phyloP scores from a whole-genome alignment of 192 early-diverging fungal species.

The Spizellomyces sp. region DNA sequence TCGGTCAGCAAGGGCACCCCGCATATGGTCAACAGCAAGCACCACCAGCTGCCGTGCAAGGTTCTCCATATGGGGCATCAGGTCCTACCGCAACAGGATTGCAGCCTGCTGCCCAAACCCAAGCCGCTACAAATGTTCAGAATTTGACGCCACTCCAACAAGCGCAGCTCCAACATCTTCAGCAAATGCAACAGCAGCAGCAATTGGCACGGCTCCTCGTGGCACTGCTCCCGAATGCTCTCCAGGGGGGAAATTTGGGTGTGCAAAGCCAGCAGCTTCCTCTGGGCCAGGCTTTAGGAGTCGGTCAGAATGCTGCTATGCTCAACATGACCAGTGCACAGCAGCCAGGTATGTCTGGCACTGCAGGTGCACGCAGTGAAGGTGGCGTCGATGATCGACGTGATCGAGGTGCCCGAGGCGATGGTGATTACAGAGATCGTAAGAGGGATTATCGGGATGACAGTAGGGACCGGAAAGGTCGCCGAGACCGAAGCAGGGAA shows the following conservation, averaged over 20 bases:
- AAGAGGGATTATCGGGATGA: not conserved
- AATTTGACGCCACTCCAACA: slow-evolving; percentile 21
- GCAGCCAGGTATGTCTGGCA: not conserved
- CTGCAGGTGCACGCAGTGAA: not conserved
- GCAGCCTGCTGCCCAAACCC: not conserved
- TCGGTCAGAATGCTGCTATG: not conserved
- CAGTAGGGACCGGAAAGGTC: slow-evolving; percentile 9
- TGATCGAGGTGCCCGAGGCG: slow-evolving; percentile 2
- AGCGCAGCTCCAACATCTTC: slow-evolving; percentile 27
- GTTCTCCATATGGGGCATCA: not conserved
- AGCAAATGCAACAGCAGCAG: slow-evolving; percentile 24
- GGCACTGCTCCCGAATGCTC: slow-evolving; percentile 15
- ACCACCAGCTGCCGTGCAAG: not conserved
- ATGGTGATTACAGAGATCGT: slow-evolving; percentile 15
- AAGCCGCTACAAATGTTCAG: slow-evolving; percentile 6
- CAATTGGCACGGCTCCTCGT: slow-evolving; percentile 24
- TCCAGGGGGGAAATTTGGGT: slow-evolving; percentile 9
- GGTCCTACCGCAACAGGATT: not conserved
- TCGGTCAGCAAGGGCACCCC: not conserved
- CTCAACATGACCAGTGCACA: not conserved
- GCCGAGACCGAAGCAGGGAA: slow-evolving; percentile 20
- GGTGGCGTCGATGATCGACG: not conserved
- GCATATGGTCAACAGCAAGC: not conserved
- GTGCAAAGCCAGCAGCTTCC: slow-evolving; percentile 13
- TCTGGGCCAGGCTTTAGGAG: not conserved